Evolutionary conservation across 2,329 filamentous ascomycete genomes (phyloP).

Genomic region (Colletotrichum camelliae): DNA sequence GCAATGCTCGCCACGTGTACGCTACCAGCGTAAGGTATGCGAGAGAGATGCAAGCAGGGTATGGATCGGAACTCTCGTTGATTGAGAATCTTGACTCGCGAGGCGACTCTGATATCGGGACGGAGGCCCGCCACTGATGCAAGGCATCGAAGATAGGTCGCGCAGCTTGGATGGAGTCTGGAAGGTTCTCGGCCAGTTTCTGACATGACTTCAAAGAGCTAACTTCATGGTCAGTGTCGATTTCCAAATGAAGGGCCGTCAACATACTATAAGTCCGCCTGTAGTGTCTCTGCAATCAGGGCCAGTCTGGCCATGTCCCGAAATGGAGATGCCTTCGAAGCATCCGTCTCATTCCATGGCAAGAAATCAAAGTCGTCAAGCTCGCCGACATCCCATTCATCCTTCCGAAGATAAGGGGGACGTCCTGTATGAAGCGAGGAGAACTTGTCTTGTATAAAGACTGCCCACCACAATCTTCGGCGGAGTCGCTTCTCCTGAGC

Average conservation of each 20-base stretch:
- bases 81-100: not conserved
- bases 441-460: constrained; percentile 44
- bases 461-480: constrained; percentile 42
- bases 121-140: not conserved
- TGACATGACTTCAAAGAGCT: not conserved
- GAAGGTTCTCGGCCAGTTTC: not conserved
- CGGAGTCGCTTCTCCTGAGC: constrained; percentile 41
- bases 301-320: not conserved
- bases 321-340: not conserved
- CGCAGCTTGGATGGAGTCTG: not conserved
- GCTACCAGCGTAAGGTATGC: not conserved
- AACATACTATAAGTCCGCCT: not conserved
- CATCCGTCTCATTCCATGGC: not conserved
- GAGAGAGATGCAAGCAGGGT: not conserved
- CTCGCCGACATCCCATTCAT: constrained; percentile 31
- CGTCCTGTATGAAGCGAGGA: constrained; percentile 37
- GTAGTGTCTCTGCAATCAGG: not conserved
- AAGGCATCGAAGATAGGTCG: not conserved
- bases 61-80: not conserved
- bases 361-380: not conserved
- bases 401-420: constrained; percentile 36
- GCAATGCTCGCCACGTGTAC: not conserved
- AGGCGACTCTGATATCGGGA: not conserved
- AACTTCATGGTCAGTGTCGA: no score
- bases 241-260: accelerated